Evolutionary conservation across 768 basidiomycete genomes (phyloP).

Genomic region (Agaricus subrufescens): DNA sequence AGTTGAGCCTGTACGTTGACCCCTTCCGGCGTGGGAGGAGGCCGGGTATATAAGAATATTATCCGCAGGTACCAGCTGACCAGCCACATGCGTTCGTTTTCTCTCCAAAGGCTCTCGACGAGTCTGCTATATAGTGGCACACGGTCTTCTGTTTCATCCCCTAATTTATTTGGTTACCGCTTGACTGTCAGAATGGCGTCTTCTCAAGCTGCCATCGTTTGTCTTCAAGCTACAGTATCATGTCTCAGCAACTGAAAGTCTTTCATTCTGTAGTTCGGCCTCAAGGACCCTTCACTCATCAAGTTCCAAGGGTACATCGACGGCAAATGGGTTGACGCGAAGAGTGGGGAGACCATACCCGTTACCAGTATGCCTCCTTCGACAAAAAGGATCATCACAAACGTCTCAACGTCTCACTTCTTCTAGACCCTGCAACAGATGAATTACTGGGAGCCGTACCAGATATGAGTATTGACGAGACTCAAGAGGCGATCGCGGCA

Average conservation of each 20-base stretch:
- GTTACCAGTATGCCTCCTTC: constrained; percentile 65
- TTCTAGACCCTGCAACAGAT: constrained; percentile 80
- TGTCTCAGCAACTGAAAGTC: neutral
- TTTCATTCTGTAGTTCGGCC: constrained; percentile 46
- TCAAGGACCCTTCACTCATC: constrained; percentile 75
- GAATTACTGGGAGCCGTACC: constrained; percentile 82
- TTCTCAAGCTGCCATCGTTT: constrained; percentile 38
- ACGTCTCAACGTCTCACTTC: neutral
- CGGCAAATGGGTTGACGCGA: constrained; percentile 85
- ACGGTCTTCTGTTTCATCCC: neutral
- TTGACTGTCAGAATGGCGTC: constrained; percentile 48
- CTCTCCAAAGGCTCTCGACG: constrained; percentile 7
- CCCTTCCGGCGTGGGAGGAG: neutral
- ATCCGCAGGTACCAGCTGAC: constrained; percentile 2
- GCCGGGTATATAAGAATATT: neutral
- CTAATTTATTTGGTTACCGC: neutral
- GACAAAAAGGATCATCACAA: neutral
- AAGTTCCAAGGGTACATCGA: constrained; percentile 75
- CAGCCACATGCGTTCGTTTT: constrained; percentile 4
- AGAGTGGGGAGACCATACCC: constrained; percentile 61
- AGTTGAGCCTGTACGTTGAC: constrained; percentile 3
- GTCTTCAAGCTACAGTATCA: constrained; percentile 9
- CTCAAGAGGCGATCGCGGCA: constrained; percentile 77
- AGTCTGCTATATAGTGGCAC: constrained; percentile 3
- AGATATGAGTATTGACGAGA: constrained; percentile 85